phyloP scores from a whole-genome alignment of 345 rosid species.

The Citrus cavaleriei region DNA sequence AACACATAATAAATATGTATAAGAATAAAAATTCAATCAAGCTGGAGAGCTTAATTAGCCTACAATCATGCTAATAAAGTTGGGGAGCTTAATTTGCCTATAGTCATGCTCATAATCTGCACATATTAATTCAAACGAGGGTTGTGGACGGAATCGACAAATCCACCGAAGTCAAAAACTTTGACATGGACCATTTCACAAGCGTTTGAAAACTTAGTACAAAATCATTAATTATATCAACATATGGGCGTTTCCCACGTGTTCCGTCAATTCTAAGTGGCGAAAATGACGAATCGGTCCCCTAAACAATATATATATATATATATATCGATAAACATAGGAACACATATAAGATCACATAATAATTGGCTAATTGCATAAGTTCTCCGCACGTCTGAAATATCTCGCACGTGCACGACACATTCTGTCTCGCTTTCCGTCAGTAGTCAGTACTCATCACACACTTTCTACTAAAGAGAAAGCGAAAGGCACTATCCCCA shows the following conservation, averaged over 20 bases:
- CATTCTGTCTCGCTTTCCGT: slow-evolving; percentile 5
- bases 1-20: too few relatives aligned
- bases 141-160: background rate
- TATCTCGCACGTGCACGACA: slow-evolving; percentile 23
- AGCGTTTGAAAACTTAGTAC: background rate
- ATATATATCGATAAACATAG: too few relatives aligned
- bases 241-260: background rate
- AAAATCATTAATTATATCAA: background rate
- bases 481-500: background rate
- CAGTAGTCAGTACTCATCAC: background rate
- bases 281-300: slow-evolving; percentile 14
- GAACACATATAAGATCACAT: background rate
- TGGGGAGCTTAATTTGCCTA: background rate
- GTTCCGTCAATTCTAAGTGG: background rate
- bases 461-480: background rate
- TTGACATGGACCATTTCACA: background rate
- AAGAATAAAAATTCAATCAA: too few relatives aligned
- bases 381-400: slow-evolving; percentile 22
- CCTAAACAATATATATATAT: background rate
- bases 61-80: too few relatives aligned
- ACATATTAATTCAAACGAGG: background rate
- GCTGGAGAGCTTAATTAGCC: too few relatives aligned
- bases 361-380: background rate
- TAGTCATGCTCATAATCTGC: slow-evolving; percentile 31
- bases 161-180: background rate